A percentile compares a stretch with the other conserved stretches of the same genome.
phyloP scores from a whole-genome alignment of 2,329 filamentous ascomycete species.

The Botrytis cinerea region DNA sequence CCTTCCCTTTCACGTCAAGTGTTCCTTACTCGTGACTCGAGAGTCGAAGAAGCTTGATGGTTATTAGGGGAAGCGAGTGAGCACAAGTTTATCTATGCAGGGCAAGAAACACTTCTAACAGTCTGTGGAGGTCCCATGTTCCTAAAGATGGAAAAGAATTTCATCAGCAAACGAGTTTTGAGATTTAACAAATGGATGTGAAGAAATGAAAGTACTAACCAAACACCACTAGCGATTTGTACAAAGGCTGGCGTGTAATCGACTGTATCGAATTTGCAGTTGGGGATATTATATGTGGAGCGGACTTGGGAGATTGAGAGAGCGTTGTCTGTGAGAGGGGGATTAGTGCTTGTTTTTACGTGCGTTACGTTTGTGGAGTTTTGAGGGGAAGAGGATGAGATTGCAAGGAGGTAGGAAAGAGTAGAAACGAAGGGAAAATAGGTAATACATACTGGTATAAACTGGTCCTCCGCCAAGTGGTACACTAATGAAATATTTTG shows the following conservation, averaged over 20 bases:
- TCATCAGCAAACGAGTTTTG: not conserved
- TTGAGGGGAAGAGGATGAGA: not conserved
- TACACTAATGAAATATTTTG: constrained; percentile 33
- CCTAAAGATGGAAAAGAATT: not conserved
- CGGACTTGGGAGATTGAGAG: constrained; percentile 35
- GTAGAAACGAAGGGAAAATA: not conserved
- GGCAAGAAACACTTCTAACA: constrained; percentile 31
- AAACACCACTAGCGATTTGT: constrained; percentile 26
- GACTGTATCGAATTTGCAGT: constrained; percentile 32
- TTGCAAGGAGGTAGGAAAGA: not conserved
- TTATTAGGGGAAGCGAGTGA: not conserved
- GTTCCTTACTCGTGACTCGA: not conserved
- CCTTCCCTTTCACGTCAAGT: not conserved
- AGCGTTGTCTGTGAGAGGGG: constrained; percentile 30
- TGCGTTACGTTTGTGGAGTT: not conserved
- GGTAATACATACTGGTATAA: constrained; percentile 29
- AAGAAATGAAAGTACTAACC: not conserved
- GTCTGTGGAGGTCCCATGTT: constrained; percentile 37
- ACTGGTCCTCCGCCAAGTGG: constrained; percentile 33
- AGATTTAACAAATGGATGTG: not conserved
- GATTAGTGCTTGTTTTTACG: not conserved
- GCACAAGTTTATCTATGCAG: not conserved
- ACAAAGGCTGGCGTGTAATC: constrained; percentile 30
- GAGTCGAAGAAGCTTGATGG: not conserved
- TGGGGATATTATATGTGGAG: constrained; percentile 28